Conservation (phyloP, 192 early-diverging fungal genomes). For the Coemansia sp. region DNA sequence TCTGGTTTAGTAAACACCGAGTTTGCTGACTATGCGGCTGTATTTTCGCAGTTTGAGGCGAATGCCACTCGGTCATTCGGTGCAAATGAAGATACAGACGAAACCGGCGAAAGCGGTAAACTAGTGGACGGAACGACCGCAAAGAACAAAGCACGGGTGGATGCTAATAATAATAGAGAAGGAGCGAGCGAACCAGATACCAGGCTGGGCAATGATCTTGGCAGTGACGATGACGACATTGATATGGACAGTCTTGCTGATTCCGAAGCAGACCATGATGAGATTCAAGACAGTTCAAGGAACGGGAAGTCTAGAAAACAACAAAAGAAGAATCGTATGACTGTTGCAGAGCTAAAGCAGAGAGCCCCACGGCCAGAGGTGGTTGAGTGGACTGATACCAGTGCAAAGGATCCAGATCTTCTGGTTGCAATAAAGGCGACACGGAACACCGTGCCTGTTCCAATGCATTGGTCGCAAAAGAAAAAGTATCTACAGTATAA, state of each 20-base stretch:
- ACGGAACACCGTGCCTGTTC: constrained; percentile 94
- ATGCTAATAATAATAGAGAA: neutral
- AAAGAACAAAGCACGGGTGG: neutral
- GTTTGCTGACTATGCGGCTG: constrained; percentile 25
- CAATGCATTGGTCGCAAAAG: constrained; percentile 94
- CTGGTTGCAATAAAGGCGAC: constrained; percentile 88
- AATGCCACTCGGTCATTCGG: constrained; percentile 49
- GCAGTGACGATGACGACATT: constrained; percentile 23
- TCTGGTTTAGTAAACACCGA: constrained; percentile 20
- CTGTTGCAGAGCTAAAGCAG: constrained; percentile 93
- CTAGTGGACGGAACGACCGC: neutral
- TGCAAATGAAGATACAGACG: constrained; percentile 18
- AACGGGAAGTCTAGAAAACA: constrained; percentile 49
- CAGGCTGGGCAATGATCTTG: constrained; percentile 7
- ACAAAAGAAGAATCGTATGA: constrained; percentile 57
- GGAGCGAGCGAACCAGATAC: neutral
- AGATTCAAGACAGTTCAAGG: constrained; percentile 18
- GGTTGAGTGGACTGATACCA: constrained; percentile 96
- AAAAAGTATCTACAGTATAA: constrained; percentile 97
- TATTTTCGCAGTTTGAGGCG: constrained; percentile 40
- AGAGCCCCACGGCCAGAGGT: constrained; percentile 88
- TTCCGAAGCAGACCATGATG: constrained; percentile 28
- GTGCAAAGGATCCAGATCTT: constrained; percentile 85
- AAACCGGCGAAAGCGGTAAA: neutral
- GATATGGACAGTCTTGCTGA: constrained; percentile 23